Percentiles rank a stretch among this genome's conserved stretches.
Conservation (phyloP, 116 monocot species). For the Posidonia oceanica region DNA sequence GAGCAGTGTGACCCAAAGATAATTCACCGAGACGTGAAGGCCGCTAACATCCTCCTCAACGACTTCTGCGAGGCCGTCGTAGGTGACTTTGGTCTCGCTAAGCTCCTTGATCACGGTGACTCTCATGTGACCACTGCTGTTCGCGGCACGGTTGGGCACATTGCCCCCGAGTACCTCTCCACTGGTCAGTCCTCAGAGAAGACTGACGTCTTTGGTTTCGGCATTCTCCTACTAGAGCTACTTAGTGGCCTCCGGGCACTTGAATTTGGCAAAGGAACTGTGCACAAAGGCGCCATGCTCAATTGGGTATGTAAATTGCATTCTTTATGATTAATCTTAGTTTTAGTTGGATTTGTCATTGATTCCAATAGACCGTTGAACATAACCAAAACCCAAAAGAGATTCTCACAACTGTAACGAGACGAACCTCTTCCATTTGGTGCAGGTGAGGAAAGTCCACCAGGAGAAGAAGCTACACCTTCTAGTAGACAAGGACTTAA, state of each 20-base stretch:
- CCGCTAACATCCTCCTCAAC: constrained; percentile 43
- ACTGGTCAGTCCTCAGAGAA: constrained; percentile 50
- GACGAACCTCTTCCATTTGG: neutral
- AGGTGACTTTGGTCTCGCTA: constrained; percentile 45
- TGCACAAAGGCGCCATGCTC: constrained; percentile 29
- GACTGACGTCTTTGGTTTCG: constrained; percentile 46
- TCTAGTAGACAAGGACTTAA: constrained; percentile 64
- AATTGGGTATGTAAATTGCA: constrained; percentile 19
- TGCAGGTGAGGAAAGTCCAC: constrained; percentile 71
- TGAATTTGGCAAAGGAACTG: constrained; percentile 21
- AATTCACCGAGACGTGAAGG: constrained; percentile 48
- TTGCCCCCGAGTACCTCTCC: constrained; percentile 50
- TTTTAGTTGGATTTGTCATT: too few relatives aligned
- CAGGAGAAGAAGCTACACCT: constrained; percentile 61
- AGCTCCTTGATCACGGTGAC: constrained; percentile 45
- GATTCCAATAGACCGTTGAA: too few relatives aligned
- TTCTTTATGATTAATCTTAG: too few relatives aligned
- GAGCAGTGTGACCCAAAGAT: constrained; percentile 50
- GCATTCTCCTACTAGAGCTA: constrained; percentile 38
- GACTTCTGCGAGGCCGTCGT: constrained; percentile 30
- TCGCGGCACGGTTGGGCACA: constrained; percentile 66
- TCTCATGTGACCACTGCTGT: constrained; percentile 67
- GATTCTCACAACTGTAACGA: too few relatives aligned
- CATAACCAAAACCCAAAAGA: too few relatives aligned
- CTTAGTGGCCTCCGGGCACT: constrained; percentile 28